Evolutionary conservation across 2,329 filamentous ascomycete genomes (phyloP).

Genomic region (Xylaria hypoxylon): DNA sequence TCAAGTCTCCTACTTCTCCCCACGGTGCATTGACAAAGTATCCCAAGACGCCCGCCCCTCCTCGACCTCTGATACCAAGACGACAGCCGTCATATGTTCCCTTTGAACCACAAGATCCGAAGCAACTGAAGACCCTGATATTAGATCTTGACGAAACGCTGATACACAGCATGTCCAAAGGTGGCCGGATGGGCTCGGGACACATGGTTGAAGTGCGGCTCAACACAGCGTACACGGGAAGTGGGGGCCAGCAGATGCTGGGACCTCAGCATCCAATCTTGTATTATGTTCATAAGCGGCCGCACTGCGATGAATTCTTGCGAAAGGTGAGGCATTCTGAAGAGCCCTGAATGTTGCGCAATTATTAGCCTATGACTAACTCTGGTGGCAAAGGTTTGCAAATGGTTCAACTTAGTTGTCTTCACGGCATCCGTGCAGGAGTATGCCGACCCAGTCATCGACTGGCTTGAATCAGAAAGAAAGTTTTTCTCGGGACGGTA

Average conservation of each 20-base stretch:
- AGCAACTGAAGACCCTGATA: constrained; percentile 90
- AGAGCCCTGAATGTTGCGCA: not conserved
- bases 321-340: constrained; percentile 71
- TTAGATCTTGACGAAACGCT: constrained; percentile 96
- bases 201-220: constrained; percentile 99
- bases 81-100: constrained; percentile 89
- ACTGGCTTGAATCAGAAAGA: constrained; percentile 96
- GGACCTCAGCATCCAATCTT: constrained; percentile 95
- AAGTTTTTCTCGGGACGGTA: constrained; percentile 96
- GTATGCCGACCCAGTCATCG: constrained; percentile 97
- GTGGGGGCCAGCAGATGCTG: constrained; percentile 72
- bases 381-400: constrained; percentile 72
- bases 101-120: constrained; percentile 62
- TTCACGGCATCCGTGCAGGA: constrained; percentile 99
- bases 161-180: constrained; percentile 98
- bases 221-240: constrained; percentile 76
- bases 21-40: constrained; percentile 84
- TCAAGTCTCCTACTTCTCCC: constrained; percentile 94
- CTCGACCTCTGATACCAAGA: constrained; percentile 87
- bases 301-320: constrained; percentile 95
- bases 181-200: constrained; percentile 92
- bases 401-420: constrained; percentile 97
- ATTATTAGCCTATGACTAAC: constrained; percentile 41
- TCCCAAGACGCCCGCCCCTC: constrained; percentile 88
- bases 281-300: constrained; percentile 98